Evolutionary conservation across 1,284 basidiomycete species (phyloP), one percentile per base, ranked within the genome.

Genomic region (Gomphus sp.): DNA sequence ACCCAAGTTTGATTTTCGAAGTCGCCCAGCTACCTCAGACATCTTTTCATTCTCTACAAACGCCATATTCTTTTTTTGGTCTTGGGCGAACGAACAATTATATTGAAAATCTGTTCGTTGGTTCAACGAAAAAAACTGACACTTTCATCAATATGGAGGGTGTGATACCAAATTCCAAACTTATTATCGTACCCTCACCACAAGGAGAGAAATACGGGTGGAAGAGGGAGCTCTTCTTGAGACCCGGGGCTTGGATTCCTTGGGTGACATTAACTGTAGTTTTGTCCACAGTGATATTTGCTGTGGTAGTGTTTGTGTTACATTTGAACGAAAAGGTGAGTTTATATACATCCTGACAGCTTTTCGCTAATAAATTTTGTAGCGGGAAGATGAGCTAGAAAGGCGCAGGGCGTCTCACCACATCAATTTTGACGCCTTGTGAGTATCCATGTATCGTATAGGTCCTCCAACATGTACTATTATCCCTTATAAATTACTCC

Each of bases 1-100:
- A 31, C 3, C 28, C 14, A 3, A 22, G 1, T 9, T 25, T 53
- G 12, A 36, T 25, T 51, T 31, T 39, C 31, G 22, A 2, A 92
- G 93, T 96, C 34, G 87, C 86, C 1, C 97, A 99, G 72, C 82
- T 98, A 4, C 87, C 96, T 1, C 94, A 97, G 69, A 92, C 92
- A 1, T 82, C 87, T 0, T 98, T 98, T 68, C 89, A 96, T 54
- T 78, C 94, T 9, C 81, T 99, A 10, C 81, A 87, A 54, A 89
- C 92, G 1, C 96, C 97, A 0, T 98, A 98, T 68, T 84, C 92
- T 2, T 98, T 95, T 79, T 93, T 99, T 68, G 97, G 97, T 0
- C 84, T 99, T 2, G 97, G 97, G 0, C 83, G 97, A 48, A 99
- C 96, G n/a, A 99, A 99, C 74, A 99, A 99, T 72, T 99, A 99